A percentile compares a stretch with the other conserved stretches of the same genome.
These are phyloP conservation scores for Verticillium alfalfae DNA, from an alignment of 2,329 filamentous ascomycete species.

Conservation along the genomic window DNA sequence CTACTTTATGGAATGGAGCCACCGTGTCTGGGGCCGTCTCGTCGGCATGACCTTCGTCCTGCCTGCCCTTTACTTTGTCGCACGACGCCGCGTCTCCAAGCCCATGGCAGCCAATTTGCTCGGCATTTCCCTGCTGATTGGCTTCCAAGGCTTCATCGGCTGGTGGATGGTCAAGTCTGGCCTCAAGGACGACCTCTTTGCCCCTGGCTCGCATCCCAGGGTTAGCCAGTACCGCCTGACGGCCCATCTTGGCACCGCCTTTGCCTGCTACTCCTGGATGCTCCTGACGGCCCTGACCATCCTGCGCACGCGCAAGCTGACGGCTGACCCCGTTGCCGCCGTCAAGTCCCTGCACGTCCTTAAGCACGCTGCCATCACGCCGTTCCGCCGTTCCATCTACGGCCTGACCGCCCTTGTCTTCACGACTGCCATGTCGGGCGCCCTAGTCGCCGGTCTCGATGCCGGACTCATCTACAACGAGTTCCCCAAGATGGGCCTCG, in stretches of 20 bases:
- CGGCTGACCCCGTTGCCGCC: constrained; percentile 61
- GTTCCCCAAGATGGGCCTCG: constrained; percentile 90
- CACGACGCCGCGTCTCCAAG: constrained; percentile 68
- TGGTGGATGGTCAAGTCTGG: constrained; percentile 99
- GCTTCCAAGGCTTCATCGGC: constrained; percentile 89
- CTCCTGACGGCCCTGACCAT: constrained; percentile 81
- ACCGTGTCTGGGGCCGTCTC: constrained; percentile 88
- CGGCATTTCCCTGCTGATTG: constrained; percentile 84
- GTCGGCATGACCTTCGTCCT: constrained; percentile 87
- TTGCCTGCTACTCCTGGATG: constrained; percentile 93
- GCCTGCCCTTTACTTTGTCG: constrained; percentile 83
- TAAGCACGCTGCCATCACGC: constrained; percentile 58
- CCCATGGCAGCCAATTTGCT: constrained; percentile 72
- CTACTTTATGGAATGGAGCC: constrained; percentile 99
- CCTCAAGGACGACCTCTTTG: constrained; percentile 91
- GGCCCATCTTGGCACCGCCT: constrained; percentile 83
- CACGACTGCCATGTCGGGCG: constrained; percentile 86
- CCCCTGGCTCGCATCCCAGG: constrained; percentile 80
- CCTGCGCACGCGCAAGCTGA: constrained; percentile 68
- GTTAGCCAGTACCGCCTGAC: constrained; percentile 93
- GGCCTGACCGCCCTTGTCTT: constrained; percentile 74
- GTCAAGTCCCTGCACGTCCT: constrained; percentile 57
- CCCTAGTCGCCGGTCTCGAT: constrained; percentile 88
- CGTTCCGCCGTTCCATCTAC: constrained; percentile 69
- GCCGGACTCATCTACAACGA: constrained; percentile 98